Evolutionary conservation across 768 basidiomycete species (phyloP).

Genomic region (Boletellus ananas): DNA sequence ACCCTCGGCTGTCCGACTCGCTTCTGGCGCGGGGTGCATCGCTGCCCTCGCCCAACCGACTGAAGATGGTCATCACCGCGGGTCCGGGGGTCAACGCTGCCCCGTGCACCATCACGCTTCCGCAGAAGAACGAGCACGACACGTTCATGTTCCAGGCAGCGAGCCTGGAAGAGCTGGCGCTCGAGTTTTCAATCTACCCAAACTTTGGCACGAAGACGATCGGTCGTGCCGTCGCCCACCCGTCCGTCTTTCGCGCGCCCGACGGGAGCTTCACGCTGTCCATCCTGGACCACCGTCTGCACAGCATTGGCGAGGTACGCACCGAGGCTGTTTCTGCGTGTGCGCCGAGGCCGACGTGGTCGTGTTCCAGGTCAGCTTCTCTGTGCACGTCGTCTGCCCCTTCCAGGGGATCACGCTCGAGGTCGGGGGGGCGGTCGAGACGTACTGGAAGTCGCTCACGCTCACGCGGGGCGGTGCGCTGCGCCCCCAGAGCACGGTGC

Average conservation of each 20-base stretch:
- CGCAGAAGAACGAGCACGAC: constrained; percentile 64
- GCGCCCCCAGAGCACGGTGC: constrained; percentile 34
- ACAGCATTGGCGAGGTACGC: constrained; percentile 88
- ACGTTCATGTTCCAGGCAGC: constrained; percentile 87
- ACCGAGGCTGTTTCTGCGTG: background rate
- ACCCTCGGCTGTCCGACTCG: constrained; percentile 70
- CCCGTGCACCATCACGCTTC: constrained; percentile 87
- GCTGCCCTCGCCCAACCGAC: constrained; percentile 65
- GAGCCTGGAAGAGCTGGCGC: constrained; percentile 62
- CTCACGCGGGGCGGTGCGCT: constrained; percentile 26
- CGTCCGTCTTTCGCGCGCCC: constrained; percentile 62
- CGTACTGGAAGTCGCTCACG: constrained; percentile 90
- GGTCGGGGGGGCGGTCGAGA: constrained; percentile 93
- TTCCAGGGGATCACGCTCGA: constrained; percentile 92
- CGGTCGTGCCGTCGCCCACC: constrained; percentile 84
- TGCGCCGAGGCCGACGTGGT: constrained; percentile 1
- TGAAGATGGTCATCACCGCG: constrained; percentile 95
- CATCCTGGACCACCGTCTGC: constrained; percentile 87
- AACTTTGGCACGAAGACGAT: constrained; percentile 97
- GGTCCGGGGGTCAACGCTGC: constrained; percentile 79
- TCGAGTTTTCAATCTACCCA: constrained; percentile 95
- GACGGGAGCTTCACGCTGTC: constrained; percentile 63
- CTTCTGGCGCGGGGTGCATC: constrained; percentile 63
- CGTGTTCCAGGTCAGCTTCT: constrained; percentile 71
- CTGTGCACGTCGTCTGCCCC: constrained; percentile 79